Evolutionary conservation across 1,284 basidiomycete genomes (phyloP).

Genomic region (Schizopora paradoxa): DNA sequence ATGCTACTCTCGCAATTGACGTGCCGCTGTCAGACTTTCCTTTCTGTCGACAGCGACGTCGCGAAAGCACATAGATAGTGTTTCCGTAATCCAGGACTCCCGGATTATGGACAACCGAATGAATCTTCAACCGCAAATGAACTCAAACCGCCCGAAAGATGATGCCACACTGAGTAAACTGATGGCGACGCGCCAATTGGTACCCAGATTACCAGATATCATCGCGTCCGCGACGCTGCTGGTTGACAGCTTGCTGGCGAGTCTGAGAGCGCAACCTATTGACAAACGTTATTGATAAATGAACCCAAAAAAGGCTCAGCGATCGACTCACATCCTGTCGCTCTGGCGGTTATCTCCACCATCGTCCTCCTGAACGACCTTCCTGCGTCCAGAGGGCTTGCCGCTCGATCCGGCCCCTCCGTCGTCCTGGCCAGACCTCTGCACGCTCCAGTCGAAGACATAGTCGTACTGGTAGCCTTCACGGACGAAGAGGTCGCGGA

Average conservation of each 20-base stretch:
- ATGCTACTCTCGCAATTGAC: too few relatives aligned
- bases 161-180: neutral
- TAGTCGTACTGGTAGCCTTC: conserved; percentile 98
- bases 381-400: conserved; percentile 59
- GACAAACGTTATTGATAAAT: conserved; percentile 10
- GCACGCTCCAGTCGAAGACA: conserved; percentile 96
- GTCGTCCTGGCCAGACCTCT: conserved; percentile 67
- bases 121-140: too few relatives aligned
- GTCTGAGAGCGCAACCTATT: conserved; percentile 78
- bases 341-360: conserved; percentile 66
- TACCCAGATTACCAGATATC: conserved; percentile 64
- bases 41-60: too few relatives aligned
- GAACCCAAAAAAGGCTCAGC: conserved; percentile 8
- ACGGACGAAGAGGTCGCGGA: conserved; percentile 93
- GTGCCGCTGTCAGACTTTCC: too few relatives aligned
- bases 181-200: too few relatives aligned
- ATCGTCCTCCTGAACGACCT: conserved; percentile 76
- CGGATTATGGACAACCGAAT: too few relatives aligned
- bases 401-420: conserved; percentile 49
- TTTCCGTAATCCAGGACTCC: too few relatives aligned
- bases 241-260: conserved; percentile 65
- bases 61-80: too few relatives aligned
- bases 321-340: conserved; percentile 66
- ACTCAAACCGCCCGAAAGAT: too few relatives aligned
- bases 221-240: conserved; percentile 60